A percentile compares a stretch with the other conserved stretches of the same genome.
These are phyloP conservation scores for Cercophora sp. DNA, from an alignment of 495 filamentous ascomycete species.

Conservation along the genomic window DNA sequence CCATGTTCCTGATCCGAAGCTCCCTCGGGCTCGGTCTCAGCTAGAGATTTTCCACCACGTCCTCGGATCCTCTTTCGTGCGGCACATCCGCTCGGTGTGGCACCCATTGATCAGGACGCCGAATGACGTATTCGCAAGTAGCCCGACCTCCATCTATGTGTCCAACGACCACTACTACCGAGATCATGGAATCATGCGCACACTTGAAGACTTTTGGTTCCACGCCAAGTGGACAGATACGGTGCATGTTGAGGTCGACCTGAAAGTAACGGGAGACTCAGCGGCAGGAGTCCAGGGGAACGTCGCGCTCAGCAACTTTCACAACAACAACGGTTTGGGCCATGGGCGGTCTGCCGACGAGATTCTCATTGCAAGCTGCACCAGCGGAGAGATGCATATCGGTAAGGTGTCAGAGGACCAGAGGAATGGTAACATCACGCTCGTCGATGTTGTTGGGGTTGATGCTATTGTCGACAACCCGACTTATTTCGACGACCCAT, in stretches of 20 bases:
- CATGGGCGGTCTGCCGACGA: conserved; percentile 47
- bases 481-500: conserved; percentile 49
- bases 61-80: conserved; percentile 27
- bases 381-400: conserved; percentile 27
- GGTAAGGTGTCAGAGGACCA: conserved; percentile 26
- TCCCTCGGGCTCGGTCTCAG: conserved; percentile 35
- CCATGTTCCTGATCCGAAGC: conserved; percentile 39
- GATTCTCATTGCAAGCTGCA: conserved; percentile 44
- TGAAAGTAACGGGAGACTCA: conserved; percentile 9
- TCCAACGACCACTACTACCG: conserved; percentile 60
- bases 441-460: conserved; percentile 41
- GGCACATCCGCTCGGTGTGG: conserved; percentile 43
- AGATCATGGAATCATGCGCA: conserved; percentile 39
- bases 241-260: conserved; percentile 26
- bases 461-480: conserved; percentile 55
- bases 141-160: conserved; percentile 49
- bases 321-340: conserved; percentile 56
- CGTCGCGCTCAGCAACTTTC: conserved; percentile 39
- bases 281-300: conserved; percentile 39
- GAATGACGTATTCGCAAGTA: conserved; percentile 54
- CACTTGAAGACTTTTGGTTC: conserved; percentile 37
- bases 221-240: conserved; percentile 32
- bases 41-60: conserved; percentile 58
- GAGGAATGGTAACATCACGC: conserved; percentile 35
- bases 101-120: conserved; percentile 52